A percentile compares a stretch with the other conserved stretches of the same genome.
Evolutionary conservation across 352 stramenopile genomes (phyloP).

Genomic region (Globisporangium mamillatum): DNA sequence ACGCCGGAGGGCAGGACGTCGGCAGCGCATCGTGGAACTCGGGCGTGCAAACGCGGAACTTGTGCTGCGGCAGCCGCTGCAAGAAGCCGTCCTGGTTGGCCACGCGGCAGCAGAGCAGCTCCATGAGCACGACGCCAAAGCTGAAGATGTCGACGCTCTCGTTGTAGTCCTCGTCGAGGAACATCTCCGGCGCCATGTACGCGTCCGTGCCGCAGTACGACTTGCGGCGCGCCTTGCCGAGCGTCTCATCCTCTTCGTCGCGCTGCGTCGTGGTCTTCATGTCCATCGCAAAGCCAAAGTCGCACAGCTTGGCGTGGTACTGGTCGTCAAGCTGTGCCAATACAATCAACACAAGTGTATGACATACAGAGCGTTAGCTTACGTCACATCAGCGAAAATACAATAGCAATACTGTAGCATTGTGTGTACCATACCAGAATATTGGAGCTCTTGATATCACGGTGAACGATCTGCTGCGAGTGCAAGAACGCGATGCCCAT

Average conservation of each 20-base stretch:
- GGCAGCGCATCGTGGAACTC: slow-evolving; percentile 74
- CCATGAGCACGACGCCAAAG: slow-evolving; percentile 86
- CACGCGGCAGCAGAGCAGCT: slow-evolving; percentile 78
- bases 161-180: slow-evolving; percentile 83
- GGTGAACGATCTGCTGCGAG: slow-evolving; percentile 70
- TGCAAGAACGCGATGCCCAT: slow-evolving; percentile 96
- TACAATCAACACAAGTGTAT: background rate
- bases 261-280: slow-evolving; percentile 35
- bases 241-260: slow-evolving; percentile 24
- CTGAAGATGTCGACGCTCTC: slow-evolving; percentile 85
- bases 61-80: slow-evolving; percentile 77
- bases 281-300: slow-evolving; percentile 84
- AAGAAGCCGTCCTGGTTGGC: slow-evolving; percentile 80
- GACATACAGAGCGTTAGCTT: background rate
- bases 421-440: slow-evolving; percentile 38
- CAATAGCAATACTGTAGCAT: too few species aligned
- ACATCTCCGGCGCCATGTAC: slow-evolving; percentile 85
- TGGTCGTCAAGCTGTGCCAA: slow-evolving; percentile 48
- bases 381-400: background rate
- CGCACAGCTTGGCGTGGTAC: slow-evolving; percentile 73
- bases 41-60: slow-evolving; percentile 59
- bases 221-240: slow-evolving; percentile 53
- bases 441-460: slow-evolving; percentile 89
- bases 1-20: slow-evolving; percentile 45
- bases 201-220: slow-evolving; percentile 86